A percentile compares a stretch with the other conserved stretches of the same genome.
These are phyloP conservation scores for Ilex paraguariensis DNA, from an alignment of 305 asterid genomes.

Conservation along the genomic window DNA sequence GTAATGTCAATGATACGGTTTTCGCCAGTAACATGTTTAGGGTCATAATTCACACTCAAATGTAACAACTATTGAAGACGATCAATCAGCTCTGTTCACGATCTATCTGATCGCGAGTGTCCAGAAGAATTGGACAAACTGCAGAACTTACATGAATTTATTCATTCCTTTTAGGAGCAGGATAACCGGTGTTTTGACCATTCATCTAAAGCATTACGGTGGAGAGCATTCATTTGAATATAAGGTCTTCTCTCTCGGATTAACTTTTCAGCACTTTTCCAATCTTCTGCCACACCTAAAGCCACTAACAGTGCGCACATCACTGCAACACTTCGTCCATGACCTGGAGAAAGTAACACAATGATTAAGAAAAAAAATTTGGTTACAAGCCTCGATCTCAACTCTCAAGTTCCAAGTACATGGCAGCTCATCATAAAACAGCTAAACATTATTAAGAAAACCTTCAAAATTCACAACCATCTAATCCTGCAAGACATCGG, in stretches of 20 bases:
- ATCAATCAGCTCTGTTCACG: neutral
- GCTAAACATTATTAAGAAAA: no score
- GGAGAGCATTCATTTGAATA: constrained; percentile 71
- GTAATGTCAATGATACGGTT: no score
- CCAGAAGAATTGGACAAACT: constrained; percentile 16
- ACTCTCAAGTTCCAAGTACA: neutral
- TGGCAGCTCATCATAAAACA: no score
- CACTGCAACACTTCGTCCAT: constrained; percentile 94
- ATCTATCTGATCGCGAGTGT: constrained; percentile 8
- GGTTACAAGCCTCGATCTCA: neutral
- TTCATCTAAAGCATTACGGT: constrained; percentile 75
- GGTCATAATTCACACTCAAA: neutral
- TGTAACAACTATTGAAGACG: neutral
- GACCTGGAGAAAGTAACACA: constrained; percentile 38
- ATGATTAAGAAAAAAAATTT: constrained; percentile 5
- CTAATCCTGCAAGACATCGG: no score
- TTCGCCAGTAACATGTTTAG: no score
- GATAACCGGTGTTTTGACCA: constrained; percentile 77
- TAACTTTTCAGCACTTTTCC: constrained; percentile 83
- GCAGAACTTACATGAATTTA: constrained; percentile 21
- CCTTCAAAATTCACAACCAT: no score
- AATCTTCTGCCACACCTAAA: constrained; percentile 82
- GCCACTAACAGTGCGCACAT: constrained; percentile 86
- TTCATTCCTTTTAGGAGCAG: constrained; percentile 38
- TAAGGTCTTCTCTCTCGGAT: constrained; percentile 62